Evolutionary conservation across 208 protist species (phyloP), one percentile per base, ranked within the genome.

Genomic region (Spongospora subterranea): DNA sequence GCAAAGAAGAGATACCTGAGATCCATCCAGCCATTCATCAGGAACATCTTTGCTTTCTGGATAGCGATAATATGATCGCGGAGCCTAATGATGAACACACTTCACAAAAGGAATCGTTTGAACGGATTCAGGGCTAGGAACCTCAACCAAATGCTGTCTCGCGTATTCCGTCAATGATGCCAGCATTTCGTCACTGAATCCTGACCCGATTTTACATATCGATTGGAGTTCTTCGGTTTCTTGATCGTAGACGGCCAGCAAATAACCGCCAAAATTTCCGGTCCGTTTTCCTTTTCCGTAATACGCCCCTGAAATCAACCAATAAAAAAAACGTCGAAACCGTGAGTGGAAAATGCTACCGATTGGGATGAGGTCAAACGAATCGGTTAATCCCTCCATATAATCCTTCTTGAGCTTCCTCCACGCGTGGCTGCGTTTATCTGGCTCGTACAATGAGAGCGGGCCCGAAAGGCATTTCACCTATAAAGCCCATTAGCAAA

Each of bases 281-380:
- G 98, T 97, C 46, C 99, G 95, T 92, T 99, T 99, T 20, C 93
- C 93, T 91, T 97, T 98, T n/a, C 99, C 99, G 89, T 96, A 96
- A 90, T 96, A 99, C 46, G 91, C 93, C 0, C 91, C 91, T 13
- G 90, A 60, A 24, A 40, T 29, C 6, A 24, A 24, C 24, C 6
- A 29, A 29, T 60, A 29, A 29, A 60, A 60, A 60, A 29, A 60
- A 60, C 24, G 13, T 24, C 6, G 50, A 29, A 29, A 60, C 50
- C 6, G 50, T 24, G 24, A 60, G 13, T 82, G 41, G 45, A 92
- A 93, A 0, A n/a, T n/a, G n/a, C 95, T 98, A 29, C 97, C 99
- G 91, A 99, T 98, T 1, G 98, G 98, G 0, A 99, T 98, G 0
- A 99, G 94, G 94, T 99, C 99, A 0, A 99, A 90, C 0, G 97